Base-by-base conservation (phyloP, 2,329 filamentous ascomycete species). In the Cyphellophora attinorum region DNA sequence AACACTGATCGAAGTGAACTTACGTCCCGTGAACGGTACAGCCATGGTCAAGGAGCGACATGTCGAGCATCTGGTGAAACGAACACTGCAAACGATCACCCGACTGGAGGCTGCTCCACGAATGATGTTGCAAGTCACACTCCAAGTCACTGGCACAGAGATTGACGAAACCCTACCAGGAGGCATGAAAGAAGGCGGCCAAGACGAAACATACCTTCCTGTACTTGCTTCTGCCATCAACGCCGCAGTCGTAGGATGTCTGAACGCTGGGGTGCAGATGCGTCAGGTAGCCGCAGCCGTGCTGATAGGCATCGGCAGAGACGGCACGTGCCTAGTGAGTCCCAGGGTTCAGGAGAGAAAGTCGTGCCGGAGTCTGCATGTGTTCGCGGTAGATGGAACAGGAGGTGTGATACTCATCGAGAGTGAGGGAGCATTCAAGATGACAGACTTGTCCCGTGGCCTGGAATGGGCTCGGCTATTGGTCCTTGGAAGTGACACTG, bases 1-100 rank as follows among this genome's bases (percentile, higher is more conserved):
- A 64, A 85, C 89, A 17, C 76, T 81, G 32, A 69, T 98, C 46
- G 91, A 96, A 60, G 84, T 98, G 38, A 78, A 89, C 55, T 75
- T 98, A 45, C 77, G 91, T 56, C 89, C 89, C 31, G 80, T 82
- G 21, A 78, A 81, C 44, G 88, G 88, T 11, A 79, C 91, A 29
- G 85, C 83, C 65, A 81, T 86, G 79, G 81, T 81, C 12, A 73
- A 79, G 42, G 82, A 88, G 59, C 74, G 85, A 49, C 85, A 93
- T 59, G 74, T 93, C 15, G 88, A 95, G 61, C 76, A 54, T 3
- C 54, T 64, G 23, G 31, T 66, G 28, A 57, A 52, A 19, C 50
- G 47, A 28, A 48, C 62, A 29, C 42, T 66, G 25, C 48, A 51
- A 16, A 51, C 55, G 30, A 40, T 65, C 6, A 51, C 65, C n/a